phyloP scores from a whole-genome alignment of 371 early-diverging fungal genomes.

The Apophysomyces trapeziformis region DNA sequence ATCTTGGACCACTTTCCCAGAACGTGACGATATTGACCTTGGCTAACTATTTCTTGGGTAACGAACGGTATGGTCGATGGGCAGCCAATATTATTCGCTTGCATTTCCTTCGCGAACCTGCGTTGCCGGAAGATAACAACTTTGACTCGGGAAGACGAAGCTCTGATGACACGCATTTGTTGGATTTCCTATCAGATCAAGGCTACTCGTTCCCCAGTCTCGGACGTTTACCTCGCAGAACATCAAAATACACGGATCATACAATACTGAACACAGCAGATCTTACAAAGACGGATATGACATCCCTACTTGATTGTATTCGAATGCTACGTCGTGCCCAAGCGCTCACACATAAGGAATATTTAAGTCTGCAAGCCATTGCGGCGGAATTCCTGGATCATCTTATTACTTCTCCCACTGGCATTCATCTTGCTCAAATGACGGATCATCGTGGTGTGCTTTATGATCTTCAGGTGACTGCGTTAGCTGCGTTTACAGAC shows the following conservation, averaged over 20 bases:
- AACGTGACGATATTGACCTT: conserved; percentile 66
- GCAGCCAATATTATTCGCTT: conserved; percentile 69
- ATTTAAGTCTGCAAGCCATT: conserved; percentile 57
- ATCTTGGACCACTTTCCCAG: conserved; percentile 49
- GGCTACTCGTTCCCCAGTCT: conserved; percentile 69
- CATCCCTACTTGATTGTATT: conserved; percentile 61
- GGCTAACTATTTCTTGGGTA: conserved; percentile 64
- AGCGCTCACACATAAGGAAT: conserved; percentile 67
- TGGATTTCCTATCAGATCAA: conserved; percentile 66
- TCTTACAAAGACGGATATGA: conserved; percentile 51
- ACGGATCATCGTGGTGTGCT: conserved; percentile 69
- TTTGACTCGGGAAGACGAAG: conserved; percentile 52
- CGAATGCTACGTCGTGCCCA: conserved; percentile 59
- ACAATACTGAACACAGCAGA: conserved; percentile 43
- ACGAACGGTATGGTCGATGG: conserved; percentile 60
- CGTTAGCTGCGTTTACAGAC: conserved; percentile 67
- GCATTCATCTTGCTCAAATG: conserved; percentile 62
- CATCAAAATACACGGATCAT: conserved; percentile 49
- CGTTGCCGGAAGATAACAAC: conserved; percentile 56
- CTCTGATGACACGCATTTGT: conserved; percentile 56
- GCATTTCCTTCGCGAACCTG: conserved; percentile 56
- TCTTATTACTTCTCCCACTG: conserved; percentile 63
- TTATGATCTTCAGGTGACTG: conserved; percentile 66
- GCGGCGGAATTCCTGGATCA: conserved; percentile 64
- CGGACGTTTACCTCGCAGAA: conserved; percentile 57